These are phyloP conservation scores for Alternaria postmessia DNA, from an alignment of 2,329 filamentous ascomycete genomes.

Conservation along the genomic window DNA sequence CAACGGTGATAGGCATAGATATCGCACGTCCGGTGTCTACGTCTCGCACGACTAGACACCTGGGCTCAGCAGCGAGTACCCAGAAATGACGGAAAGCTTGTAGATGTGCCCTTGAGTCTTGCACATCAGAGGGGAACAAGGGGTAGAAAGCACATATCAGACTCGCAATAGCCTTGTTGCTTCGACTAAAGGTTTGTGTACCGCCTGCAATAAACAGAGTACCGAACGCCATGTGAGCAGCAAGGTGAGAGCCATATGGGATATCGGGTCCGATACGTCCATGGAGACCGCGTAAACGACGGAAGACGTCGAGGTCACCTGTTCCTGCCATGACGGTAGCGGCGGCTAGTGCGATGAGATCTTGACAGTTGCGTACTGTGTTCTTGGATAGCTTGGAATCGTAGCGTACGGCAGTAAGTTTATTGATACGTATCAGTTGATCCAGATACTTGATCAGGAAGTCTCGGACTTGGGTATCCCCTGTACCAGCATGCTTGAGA, in stretches of 20 bases:
- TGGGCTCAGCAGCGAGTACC: constrained; percentile 89
- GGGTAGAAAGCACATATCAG: constrained; percentile 94
- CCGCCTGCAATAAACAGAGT: constrained; percentile 91
- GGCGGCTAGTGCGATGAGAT: constrained; percentile 80
- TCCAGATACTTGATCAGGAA: constrained; percentile 85
- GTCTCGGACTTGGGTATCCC: constrained; percentile 74
- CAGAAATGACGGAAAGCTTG: constrained; percentile 98
- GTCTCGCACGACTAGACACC: constrained; percentile 88
- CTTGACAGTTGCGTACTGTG: constrained; percentile 89
- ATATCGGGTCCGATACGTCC: constrained; percentile 84
- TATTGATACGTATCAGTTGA: constrained; percentile 80
- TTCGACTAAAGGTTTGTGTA: constrained; percentile 89
- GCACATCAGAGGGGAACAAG: constrained; percentile 84
- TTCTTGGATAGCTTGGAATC: constrained; percentile 84
- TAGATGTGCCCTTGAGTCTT: constrained; percentile 93
- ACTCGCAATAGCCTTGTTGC: constrained; percentile 83
- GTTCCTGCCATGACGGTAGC: constrained; percentile 96
- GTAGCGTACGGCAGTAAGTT: constrained; percentile 70
- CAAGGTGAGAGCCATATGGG: constrained; percentile 92
- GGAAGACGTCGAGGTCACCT: constrained; percentile 84
- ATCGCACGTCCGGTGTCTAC: constrained; percentile 83
- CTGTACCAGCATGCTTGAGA: constrained; percentile 58
- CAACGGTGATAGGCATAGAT: constrained; percentile 73
- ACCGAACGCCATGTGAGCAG: constrained; percentile 89
- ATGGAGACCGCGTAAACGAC: constrained; percentile 85